phyloP scores from a whole-genome alignment of 306 rosid species.

The Leucaena leucocephala region DNA sequence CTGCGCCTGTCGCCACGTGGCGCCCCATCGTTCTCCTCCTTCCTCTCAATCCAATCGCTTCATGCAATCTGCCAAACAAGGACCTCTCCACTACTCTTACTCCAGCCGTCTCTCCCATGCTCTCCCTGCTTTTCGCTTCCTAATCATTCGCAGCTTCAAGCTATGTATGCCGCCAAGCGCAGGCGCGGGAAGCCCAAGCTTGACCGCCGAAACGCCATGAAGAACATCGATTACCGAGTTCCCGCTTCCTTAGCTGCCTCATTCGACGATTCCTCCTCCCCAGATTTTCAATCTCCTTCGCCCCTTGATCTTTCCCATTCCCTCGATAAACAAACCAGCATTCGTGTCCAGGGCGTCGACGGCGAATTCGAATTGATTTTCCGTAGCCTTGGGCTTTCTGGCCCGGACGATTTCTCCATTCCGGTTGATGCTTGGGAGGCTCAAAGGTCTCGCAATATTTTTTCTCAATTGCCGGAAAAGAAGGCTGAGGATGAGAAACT shows the following conservation, averaged over 20 bases:
- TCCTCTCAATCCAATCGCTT: not conserved
- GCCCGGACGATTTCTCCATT: conserved; percentile 59
- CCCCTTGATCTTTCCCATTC: conserved; percentile 24
- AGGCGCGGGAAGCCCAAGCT: conserved; percentile 41
- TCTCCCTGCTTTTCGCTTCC: not conserved
- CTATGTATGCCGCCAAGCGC: conserved; percentile 20
- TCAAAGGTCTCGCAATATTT: conserved; percentile 30
- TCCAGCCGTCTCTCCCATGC: not conserved
- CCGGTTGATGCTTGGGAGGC: conserved; percentile 57
- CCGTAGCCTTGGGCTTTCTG: conserved; percentile 56
- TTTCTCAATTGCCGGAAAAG: not conserved
- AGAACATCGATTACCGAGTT: conserved; percentile 38
- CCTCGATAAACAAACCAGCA: conserved; percentile 34
- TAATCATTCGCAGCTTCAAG: not conserved
- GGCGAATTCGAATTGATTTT: conserved; percentile 61
- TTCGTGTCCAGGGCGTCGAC: conserved; percentile 48
- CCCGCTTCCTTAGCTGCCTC: not conserved
- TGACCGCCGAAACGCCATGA: conserved; percentile 56
- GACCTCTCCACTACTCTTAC: not conserved
- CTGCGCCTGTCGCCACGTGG: conserved; percentile 17
- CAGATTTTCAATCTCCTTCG: not conserved
- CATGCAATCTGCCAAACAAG: not conserved
- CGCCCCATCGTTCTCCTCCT: not conserved
- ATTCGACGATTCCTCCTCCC: not conserved
- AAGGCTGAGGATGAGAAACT: conserved; percentile 1